Evolutionary conservation across 176 grass and related monocot species (phyloP).

Genomic region (Carex scoparia): DNA sequence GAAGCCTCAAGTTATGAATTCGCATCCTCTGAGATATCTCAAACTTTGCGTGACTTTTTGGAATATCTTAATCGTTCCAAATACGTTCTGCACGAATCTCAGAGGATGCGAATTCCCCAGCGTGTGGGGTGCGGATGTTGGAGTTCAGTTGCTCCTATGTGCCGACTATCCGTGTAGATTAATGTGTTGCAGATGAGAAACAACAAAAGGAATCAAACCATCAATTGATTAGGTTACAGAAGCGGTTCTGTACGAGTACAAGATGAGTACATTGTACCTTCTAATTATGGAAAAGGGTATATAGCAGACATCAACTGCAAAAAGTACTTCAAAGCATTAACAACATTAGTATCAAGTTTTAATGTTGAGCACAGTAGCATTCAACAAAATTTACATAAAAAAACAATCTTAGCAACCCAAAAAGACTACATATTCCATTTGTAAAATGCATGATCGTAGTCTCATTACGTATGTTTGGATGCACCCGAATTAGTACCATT

Average conservation of each 20-base stretch:
- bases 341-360: not conserved
- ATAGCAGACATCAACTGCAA: not conserved
- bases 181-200: not conserved
- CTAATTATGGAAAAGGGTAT: not conserved
- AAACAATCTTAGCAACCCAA: not conserved
- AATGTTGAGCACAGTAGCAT: not conserved
- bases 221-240: not conserved
- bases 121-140: too few relatives aligned
- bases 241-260: not conserved
- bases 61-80: too few relatives aligned
- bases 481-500: too few relatives aligned
- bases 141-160: not conserved
- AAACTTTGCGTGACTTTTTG: too few relatives aligned
- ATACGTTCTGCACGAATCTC: too few relatives aligned
- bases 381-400: not conserved
- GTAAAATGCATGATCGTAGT: not conserved
- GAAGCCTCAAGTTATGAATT: too few relatives aligned
- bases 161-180: not conserved
- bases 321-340: not conserved
- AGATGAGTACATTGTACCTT: not conserved
- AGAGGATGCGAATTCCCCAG: too few relatives aligned
- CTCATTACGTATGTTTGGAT: not conserved
- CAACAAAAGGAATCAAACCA: not conserved
- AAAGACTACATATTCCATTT: not conserved
- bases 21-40: too few relatives aligned